Evolutionary conservation across 371 early-diverging fungal genomes (phyloP), one percentile per base, ranked within the genome.

Genomic region (Thermomucor indicae-seudaticae): DNA sequence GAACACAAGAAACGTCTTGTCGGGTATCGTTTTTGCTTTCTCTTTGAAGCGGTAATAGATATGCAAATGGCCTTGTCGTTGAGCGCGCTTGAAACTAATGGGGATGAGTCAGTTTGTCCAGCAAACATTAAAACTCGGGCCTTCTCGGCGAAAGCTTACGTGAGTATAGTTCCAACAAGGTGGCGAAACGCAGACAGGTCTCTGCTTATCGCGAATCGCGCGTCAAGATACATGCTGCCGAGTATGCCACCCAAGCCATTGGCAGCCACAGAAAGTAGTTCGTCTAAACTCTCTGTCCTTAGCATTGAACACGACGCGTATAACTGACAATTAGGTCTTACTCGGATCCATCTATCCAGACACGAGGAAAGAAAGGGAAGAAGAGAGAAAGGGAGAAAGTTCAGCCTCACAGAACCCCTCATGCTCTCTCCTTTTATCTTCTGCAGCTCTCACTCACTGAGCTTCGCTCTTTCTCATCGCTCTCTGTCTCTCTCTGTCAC

Each of bases 11-110:
- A 53, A 60, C 7, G 46, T 40, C 8, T 42, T 41, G 20, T 61
- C 59, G 5, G 66, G 66, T 6, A 27, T 47, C 7, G 48, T 32
- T 17, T 57, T 48, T 0, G 62, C 62, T 17, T 42, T 51, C 2
- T 65, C 66, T 25, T 53, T 48, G 31, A 65, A 62, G 1, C 62
- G 62, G 38, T 58, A 62, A 32, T 65, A 65, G 6, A 56, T n/a
- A 35, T 65, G 53, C 24, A 58, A 29, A 14, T 24, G 42, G 29
- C 55, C 45, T 28, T 47, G 42, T 7, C 48, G 47, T 5, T 37
- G 20, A 14, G 29, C 34, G 24, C 25, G 23, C 5, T 39, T 24
- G 5, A 34, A 27, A n/a, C 56, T 58, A 20, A 43, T 24, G 24
- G 11, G 40, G 5, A 49, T 17, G 10, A 24, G 30, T 45, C 19